These are phyloP conservation scores for Penicillium nordicum DNA, from an alignment of 2,329 filamentous ascomycete genomes.

Conservation along the genomic window DNA sequence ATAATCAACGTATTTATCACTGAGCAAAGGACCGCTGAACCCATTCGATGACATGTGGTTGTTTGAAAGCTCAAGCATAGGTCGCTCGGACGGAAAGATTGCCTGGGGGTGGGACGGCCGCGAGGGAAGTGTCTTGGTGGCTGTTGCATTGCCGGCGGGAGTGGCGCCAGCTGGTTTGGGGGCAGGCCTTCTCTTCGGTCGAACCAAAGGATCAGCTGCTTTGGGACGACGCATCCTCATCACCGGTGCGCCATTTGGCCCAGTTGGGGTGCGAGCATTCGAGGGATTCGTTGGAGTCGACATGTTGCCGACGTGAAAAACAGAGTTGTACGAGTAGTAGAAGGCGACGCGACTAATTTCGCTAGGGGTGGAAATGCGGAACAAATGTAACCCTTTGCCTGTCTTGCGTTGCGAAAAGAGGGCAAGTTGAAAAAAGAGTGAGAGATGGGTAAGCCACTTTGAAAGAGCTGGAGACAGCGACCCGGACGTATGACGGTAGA, in stretches of 20 bases:
- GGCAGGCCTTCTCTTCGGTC: constrained; percentile 52
- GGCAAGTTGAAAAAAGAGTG: not conserved
- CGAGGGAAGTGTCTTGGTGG: constrained; percentile 25
- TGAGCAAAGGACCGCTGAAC: constrained; percentile 43
- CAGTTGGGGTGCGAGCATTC: constrained; percentile 47
- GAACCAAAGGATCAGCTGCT: constrained; percentile 61
- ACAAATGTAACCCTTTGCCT: not conserved
- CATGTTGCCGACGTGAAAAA: constrained; percentile 21
- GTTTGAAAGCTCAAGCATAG: constrained; percentile 19
- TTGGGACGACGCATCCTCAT: constrained; percentile 48
- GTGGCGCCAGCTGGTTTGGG: constrained; percentile 24
- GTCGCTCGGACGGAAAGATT: constrained; percentile 19
- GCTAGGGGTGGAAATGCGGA: not conserved
- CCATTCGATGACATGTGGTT: constrained; percentile 39
- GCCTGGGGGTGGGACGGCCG: constrained; percentile 22
- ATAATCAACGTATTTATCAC: constrained; percentile 50
- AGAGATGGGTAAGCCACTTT: not conserved
- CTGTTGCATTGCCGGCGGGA: constrained; percentile 21
- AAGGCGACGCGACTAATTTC: not conserved
- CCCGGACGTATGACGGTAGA: constrained; percentile 1
- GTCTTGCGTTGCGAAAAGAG: not conserved
- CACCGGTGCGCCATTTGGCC: constrained; percentile 45
- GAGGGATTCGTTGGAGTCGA: constrained; percentile 44
- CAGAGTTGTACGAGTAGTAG: not conserved
- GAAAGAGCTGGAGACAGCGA: not conserved